A percentile compares a stretch with the other conserved stretches of the same genome.
Conservation (phyloP, 2,329 filamentous ascomycete species). For the Metarhizium brunneum region DNA sequence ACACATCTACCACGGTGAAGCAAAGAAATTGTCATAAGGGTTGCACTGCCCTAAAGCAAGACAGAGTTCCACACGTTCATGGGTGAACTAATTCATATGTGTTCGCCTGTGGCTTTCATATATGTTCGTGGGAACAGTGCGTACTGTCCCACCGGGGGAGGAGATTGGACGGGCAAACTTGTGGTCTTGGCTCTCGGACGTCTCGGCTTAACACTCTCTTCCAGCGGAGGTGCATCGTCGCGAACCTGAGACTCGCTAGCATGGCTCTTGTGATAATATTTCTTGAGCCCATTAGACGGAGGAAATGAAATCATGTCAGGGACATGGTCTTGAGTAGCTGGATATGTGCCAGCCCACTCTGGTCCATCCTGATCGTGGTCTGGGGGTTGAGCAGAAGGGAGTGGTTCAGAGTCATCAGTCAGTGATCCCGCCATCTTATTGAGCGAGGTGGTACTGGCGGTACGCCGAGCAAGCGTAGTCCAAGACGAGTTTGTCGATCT, state of each 20-base stretch:
- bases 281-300: slow-evolving; percentile 12
- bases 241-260: slow-evolving; percentile 27
- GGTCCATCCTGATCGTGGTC: slow-evolving; percentile 11
- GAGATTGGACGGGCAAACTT: slow-evolving; percentile 31
- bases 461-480: slow-evolving; percentile 45
- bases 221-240: slow-evolving; percentile 20
- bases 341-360: slow-evolving; percentile 9
- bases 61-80: background rate
- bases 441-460: slow-evolving; percentile 39
- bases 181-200: slow-evolving; percentile 36
- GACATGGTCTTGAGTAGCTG: slow-evolving; percentile 19
- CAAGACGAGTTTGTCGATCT: slow-evolving; percentile 44
- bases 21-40: background rate
- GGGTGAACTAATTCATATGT: slow-evolving; percentile 16
- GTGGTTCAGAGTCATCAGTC: slow-evolving; percentile 21
- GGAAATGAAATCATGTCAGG: slow-evolving; percentile 25
- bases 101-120: slow-evolving; percentile 21
- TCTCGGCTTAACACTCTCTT: slow-evolving; percentile 20
- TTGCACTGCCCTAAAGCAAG: background rate
- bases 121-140: slow-evolving; percentile 33
- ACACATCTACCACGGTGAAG: background rate
- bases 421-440: slow-evolving; percentile 24
- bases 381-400: slow-evolving; percentile 16
- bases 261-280: slow-evolving; percentile 24
- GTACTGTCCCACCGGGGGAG: slow-evolving; percentile 37